These are phyloP conservation scores for Raddia distichophylla DNA, from an alignment of 176 grass and related monocot species.

Conservation along the genomic window DNA sequence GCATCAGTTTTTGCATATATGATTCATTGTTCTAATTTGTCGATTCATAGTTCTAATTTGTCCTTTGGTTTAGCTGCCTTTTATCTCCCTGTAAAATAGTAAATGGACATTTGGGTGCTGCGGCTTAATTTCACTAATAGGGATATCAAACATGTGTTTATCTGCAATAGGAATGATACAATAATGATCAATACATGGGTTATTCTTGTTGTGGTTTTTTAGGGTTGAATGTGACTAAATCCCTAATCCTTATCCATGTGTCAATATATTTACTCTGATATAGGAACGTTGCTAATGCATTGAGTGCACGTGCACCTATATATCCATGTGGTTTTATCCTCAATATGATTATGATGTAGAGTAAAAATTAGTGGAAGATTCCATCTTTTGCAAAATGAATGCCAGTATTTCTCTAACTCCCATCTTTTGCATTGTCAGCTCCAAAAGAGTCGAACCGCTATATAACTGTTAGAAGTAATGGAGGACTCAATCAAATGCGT, in stretches of 20 bases:
- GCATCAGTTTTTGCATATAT: neutral
- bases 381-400: too few species aligned
- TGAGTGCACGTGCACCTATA: neutral
- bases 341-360: conserved; percentile 9
- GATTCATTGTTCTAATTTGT: neutral
- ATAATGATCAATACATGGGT: neutral
- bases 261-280: conserved; percentile 6
- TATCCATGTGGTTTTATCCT: neutral
- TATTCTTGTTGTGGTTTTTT: neutral
- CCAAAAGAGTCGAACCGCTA: conserved; percentile 54
- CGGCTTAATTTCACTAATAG: conserved; percentile 24
- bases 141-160: neutral
- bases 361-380: too few species aligned
- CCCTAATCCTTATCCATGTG: neutral
- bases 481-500: conserved; percentile 96
- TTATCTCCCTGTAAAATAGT: conserved; percentile 10
- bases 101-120: neutral
- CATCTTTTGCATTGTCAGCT: conserved; percentile 47
- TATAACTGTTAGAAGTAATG: conserved; percentile 95
- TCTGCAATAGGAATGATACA: conserved; percentile 6
- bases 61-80: conserved; percentile 12
- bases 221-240: neutral
- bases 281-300: neutral
- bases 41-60: neutral
- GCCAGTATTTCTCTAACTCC: neutral